Conservation (phyloP, 305 asterid genomes). For the Rubia peregrina region DNA sequence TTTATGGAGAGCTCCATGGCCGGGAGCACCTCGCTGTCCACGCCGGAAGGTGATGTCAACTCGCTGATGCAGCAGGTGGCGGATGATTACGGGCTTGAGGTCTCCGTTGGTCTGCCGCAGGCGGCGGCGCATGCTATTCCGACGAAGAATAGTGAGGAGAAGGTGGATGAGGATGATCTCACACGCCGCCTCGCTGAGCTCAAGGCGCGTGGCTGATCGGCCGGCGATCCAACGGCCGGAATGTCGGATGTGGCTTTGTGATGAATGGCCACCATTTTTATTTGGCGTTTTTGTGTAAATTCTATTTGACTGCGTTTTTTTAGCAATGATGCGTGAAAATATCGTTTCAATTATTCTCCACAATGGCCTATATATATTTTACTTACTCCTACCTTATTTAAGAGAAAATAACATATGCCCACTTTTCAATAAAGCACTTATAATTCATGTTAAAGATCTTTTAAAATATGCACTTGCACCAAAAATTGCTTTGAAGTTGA, state of each 20-base stretch:
- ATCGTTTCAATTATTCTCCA: background rate
- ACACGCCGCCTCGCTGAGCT: conserved; percentile 94
- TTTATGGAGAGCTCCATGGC: conserved; percentile 99
- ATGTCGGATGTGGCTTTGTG: background rate
- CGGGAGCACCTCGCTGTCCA: conserved; percentile 85
- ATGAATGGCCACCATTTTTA: background rate
- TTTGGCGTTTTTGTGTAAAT: background rate
- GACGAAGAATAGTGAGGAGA: conserved; percentile 40
- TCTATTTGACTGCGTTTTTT: background rate
- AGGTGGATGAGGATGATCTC: conserved; percentile 87
- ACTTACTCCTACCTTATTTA: too few relatives aligned
- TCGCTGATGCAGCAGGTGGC: conserved; percentile 96
- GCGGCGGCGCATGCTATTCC: conserved; percentile 68
- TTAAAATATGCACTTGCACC: too few relatives aligned
- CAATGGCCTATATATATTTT: too few relatives aligned
- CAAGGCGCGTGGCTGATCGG: conserved; percentile 73
- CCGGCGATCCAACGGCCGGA: too few relatives aligned
- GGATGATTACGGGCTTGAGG: conserved; percentile 92
- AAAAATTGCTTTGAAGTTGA: too few relatives aligned
- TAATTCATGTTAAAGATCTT: too few relatives aligned
- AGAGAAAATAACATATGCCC: too few relatives aligned
- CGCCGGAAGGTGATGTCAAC: conserved; percentile 88
- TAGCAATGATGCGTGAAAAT: background rate
- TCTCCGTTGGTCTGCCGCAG: conserved; percentile 83
- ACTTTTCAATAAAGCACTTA: too few relatives aligned